These are phyloP conservation scores for Solanum megistacrolobum DNA, from an alignment of 257 asterid genomes.

Conservation along the genomic window DNA sequence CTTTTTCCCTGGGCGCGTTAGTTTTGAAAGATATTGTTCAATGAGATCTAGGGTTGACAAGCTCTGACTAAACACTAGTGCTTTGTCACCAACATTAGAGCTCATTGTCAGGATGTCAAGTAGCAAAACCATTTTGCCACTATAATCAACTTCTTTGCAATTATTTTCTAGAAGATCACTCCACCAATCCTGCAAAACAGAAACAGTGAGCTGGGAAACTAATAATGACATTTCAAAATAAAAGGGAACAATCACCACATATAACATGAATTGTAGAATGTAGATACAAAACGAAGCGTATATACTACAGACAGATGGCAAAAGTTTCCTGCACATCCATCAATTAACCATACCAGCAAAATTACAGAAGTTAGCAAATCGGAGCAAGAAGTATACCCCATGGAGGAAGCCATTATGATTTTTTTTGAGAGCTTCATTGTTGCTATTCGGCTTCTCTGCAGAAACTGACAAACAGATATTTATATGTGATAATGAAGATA, in stretches of 20 bases:
- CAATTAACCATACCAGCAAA: background rate
- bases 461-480: background rate
- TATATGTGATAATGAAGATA: background rate
- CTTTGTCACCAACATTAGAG: conserved; percentile 78
- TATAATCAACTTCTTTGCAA: conserved; percentile 60
- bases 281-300: background rate
- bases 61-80: conserved; percentile 91
- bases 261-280: background rate
- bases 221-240: background rate
- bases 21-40: conserved; percentile 74
- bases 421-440: conserved; percentile 31
- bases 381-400: conserved; percentile 44
- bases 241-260: background rate
- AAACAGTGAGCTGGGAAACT: background rate
- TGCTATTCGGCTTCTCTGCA: conserved; percentile 58
- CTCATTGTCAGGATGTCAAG: conserved; percentile 84
- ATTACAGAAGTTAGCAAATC: background rate
- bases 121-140: conserved; percentile 96
- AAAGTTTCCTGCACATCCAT: background rate
- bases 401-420: conserved; percentile 52
- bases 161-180: conserved; percentile 65
- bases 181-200: conserved; percentile 82
- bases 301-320: background rate
- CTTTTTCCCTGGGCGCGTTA: conserved; percentile 59
- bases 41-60: conserved; percentile 75